Evolutionary conservation across 768 basidiomycete genomes (phyloP).

Genomic region (Roridomyces roridus): DNA sequence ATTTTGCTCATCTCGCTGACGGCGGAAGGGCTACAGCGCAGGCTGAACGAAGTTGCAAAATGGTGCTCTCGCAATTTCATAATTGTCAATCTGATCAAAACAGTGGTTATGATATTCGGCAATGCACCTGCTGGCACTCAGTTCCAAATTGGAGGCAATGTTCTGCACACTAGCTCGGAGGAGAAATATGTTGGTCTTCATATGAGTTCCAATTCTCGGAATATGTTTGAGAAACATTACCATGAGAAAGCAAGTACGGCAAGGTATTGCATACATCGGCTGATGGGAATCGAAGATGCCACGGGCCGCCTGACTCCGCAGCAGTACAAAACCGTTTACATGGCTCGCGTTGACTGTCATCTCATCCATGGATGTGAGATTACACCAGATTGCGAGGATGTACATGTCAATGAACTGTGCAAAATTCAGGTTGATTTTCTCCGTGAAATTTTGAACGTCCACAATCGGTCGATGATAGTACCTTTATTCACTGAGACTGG

Average conservation of each 20-base stretch:
- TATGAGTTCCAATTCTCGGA: not conserved
- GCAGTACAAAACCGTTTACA: slow-evolving; percentile 23
- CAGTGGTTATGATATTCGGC: slow-evolving; percentile 24
- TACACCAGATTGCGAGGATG: slow-evolving; percentile 8
- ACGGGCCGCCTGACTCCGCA: slow-evolving; percentile 20
- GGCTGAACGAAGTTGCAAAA: slow-evolving; percentile 15
- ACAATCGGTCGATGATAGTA: slow-evolving; percentile 7
- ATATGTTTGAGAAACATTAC: slow-evolving; percentile 22
- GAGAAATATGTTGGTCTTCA: slow-evolving; percentile 23
- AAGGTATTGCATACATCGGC: no score
- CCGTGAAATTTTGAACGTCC: slow-evolving; percentile 25
- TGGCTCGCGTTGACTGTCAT: slow-evolving; percentile 28
- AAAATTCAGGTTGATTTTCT: slow-evolving; percentile 25
- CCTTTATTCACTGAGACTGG: slow-evolving; percentile 31
- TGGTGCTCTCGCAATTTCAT: slow-evolving; percentile 33
- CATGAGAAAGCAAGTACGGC: slow-evolving; percentile 6
- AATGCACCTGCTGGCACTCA: not conserved
- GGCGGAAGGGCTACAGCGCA: slow-evolving; percentile 15
- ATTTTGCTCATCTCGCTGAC: slow-evolving; percentile 21
- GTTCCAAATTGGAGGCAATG: no score
- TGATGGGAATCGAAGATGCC: slow-evolving; percentile 16
- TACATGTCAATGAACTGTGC: slow-evolving; percentile 8
- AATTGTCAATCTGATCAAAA: slow-evolving; percentile 28
- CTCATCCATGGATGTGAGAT: slow-evolving; percentile 28
- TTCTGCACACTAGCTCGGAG: not conserved